These are phyloP conservation scores for Daedaleopsis sinensis DNA, from an alignment of 768 basidiomycete genomes.

Conservation along the genomic window DNA sequence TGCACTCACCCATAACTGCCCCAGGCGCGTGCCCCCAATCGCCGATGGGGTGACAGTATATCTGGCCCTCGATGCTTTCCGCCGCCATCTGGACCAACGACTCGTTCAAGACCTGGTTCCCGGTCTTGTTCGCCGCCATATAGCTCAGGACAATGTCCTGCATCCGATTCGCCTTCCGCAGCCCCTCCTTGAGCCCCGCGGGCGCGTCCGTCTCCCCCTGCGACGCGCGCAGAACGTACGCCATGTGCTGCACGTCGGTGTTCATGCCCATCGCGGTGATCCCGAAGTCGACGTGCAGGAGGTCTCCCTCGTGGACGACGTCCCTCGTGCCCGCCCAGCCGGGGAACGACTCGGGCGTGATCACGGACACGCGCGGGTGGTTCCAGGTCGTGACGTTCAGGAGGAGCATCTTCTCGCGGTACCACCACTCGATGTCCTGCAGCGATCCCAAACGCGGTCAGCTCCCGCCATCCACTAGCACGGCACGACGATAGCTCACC, in stretches of 20 bases:
- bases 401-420: slow-evolving; percentile 51
- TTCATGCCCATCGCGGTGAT: slow-evolving; percentile 57
- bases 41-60: slow-evolving; percentile 58
- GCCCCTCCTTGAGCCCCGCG: slow-evolving; percentile 45
- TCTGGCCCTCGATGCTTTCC: slow-evolving; percentile 49
- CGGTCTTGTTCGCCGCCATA: slow-evolving; percentile 49
- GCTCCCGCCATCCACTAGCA: neutral
- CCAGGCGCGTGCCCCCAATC: slow-evolving; percentile 60
- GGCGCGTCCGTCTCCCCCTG: slow-evolving; percentile 46
- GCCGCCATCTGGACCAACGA: slow-evolving; percentile 47
- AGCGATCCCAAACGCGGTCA: neutral
- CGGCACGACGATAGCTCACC: slow-evolving; percentile 28
- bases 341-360: slow-evolving; percentile 44
- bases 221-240: slow-evolving; percentile 49
- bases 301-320: slow-evolving; percentile 49
- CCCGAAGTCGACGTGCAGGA: slow-evolving; percentile 58
- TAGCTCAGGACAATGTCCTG: slow-evolving; percentile 50
- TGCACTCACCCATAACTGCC: slow-evolving; percentile 50
- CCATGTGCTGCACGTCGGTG: slow-evolving; percentile 60
- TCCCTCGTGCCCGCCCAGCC: slow-evolving; percentile 44
- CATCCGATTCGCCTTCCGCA: slow-evolving; percentile 50
- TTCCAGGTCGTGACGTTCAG: slow-evolving; percentile 54
- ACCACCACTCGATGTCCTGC: slow-evolving; percentile 58
- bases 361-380: slow-evolving; percentile 52
- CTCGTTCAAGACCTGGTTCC: slow-evolving; percentile 47